A percentile compares a stretch with the other conserved stretches of the same genome.
These are phyloP conservation scores for Rhizoclosmatium globosum DNA, from an alignment of 192 early-diverging fungal species.

Conservation along the genomic window DNA sequence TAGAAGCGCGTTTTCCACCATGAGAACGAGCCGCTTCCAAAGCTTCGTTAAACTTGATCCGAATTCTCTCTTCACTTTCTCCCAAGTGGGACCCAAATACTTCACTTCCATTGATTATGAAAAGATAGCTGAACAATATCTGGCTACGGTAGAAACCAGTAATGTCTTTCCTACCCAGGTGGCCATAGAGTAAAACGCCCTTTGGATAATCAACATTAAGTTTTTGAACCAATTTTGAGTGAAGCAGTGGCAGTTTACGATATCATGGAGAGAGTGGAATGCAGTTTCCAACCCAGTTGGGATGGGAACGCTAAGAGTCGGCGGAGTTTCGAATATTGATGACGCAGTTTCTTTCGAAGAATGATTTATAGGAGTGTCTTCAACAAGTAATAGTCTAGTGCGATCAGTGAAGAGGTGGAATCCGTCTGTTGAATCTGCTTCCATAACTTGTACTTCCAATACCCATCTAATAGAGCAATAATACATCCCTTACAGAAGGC, in stretches of 20 bases:
- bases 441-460: background rate
- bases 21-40: conserved; percentile 43
- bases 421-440: background rate
- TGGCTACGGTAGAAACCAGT: conserved; percentile 76
- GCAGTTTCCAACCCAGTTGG: conserved; percentile 79
- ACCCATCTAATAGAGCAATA: background rate
- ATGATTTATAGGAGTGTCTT: background rate
- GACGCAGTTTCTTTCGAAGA: background rate
- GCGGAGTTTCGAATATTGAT: background rate
- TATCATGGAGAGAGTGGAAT: conserved; percentile 75
- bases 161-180: conserved; percentile 96
- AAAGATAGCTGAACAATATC: conserved; percentile 63
- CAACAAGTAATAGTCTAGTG: background rate
- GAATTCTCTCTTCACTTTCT: conserved; percentile 84
- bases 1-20: conserved; percentile 54
- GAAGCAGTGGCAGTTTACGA: conserved; percentile 81
- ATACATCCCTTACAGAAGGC: background rate
- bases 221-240: conserved; percentile 57
- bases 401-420: background rate
- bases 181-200: conserved; percentile 88
- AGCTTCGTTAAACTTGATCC: conserved; percentile 77
- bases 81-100: conserved; percentile 84
- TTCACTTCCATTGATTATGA: conserved; percentile 84
- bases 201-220: conserved; percentile 82
- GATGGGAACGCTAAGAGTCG: background rate